Evolutionary conservation across 1,284 basidiomycete species (phyloP), one percentile per base, ranked within the genome.

Genomic region (Rhizopogon hawkerae): DNA sequence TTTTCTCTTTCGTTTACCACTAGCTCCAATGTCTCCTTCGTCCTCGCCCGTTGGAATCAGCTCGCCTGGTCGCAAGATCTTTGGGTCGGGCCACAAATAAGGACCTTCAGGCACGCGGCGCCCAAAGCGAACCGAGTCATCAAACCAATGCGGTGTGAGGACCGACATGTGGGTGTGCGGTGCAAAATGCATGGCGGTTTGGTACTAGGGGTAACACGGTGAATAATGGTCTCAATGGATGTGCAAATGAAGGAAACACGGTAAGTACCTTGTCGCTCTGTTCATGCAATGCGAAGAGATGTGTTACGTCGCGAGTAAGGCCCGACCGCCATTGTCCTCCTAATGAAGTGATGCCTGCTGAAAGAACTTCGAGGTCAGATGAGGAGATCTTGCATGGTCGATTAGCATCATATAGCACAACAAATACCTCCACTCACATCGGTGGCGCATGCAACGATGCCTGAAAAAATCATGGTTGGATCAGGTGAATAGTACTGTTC

Each of bases 261-360:
- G 18, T 0, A 16, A 39, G 7, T 49, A 66, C 62, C 62, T 83
- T 85, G 43, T 72, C 70, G 9, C 72, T 73, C 1, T 68, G 71
- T 0, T 65, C 59, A 18, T 68, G 66, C 23, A 83, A 65, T 26
- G 81, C 80, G 57, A 94, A 85, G 42, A 93, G 75, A 63, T 94
- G 91, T 1, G 91, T 93, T 35, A 92, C 84, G 55, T 94, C 91
- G 51, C 78, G 77, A 0, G 89, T 90, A 46, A 92, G 75, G 3
- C 80, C 81, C 1, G 71, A 69, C 11, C 85, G 76, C 78, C 81
- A 91, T 62, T 88, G 84, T 2, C 92, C 92, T 0, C 92, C 91
- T n/a, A 89, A 77, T 0, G 82, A 77, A 1, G 75, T 71, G 38
- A 93, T 81, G 0, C 81, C 85, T 0, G 81, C 83, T 0, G 77